Base-by-base conservation (phyloP, 805 yeast genomes). In the Candida oleophila region DNA sequence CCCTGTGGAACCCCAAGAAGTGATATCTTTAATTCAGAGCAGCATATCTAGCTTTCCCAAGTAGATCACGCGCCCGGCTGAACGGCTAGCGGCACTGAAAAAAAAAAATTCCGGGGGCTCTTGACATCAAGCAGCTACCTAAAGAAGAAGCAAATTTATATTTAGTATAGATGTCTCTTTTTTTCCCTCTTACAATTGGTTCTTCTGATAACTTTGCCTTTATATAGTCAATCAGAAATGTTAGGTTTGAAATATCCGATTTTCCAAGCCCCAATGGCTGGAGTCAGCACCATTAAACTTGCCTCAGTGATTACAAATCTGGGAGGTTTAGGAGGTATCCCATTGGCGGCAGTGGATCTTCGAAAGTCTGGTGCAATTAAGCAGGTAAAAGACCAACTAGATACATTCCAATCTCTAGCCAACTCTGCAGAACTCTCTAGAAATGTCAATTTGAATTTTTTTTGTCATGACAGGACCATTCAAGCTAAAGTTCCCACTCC, bases 241-340 rank as follows among this genome's bases (percentile, higher is more conserved):
- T 39, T 20, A 40, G 71, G 66, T 3, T 47, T 71, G n/a, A 63
- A 54, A 38, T 57, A 56, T 45, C 82, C 81, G 3, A 61, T 81
- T 3, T 61, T 81, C 32, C 83, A 78, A 54, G 71, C 85, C 0
- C 85, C 85, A 18, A 80, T 81, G 85, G 83, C 85, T 1, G 83
- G 84, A 0, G 69, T 78, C 2, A 65, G 77, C 12, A 76, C 79
- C 1, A 62, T 70, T 1, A 57, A 61, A 25, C 53, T 80, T 47
- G 82, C 82, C 0, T 67, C 74, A 1, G 65, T 64, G 1, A 71
- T 76, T 1, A 57, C 71, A 3, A 58, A 60, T 8, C 51, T 54
- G 5, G 85, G 85, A 0, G 81, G 75, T 1, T 43, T 81, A n/a
- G 85, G 83, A 0, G 74, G 82, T 1, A 48, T 81, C 3, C 73